These are phyloP conservation scores for Candida cerambycidarum DNA, from an alignment of 805 yeast species.

Conservation along the genomic window DNA sequence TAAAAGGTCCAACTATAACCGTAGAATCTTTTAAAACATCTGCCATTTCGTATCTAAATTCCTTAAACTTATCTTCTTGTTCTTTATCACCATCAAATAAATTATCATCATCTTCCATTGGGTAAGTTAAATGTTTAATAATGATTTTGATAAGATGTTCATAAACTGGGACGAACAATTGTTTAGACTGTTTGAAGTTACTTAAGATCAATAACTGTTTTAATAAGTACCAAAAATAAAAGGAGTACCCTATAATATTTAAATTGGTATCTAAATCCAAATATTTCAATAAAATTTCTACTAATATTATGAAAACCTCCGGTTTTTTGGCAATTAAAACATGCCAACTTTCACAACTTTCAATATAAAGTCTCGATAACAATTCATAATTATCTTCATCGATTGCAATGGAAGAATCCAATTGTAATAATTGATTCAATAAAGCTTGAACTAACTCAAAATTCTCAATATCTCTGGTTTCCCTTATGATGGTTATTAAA, in stretches of 20 bases:
- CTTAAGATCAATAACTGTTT: conserved; percentile 68
- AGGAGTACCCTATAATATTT: conserved; percentile 86
- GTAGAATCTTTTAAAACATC: conserved; percentile 97
- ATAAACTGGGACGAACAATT: conserved; percentile 54
- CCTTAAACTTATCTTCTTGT: conserved; percentile 88
- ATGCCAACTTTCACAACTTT: conserved; percentile 97
- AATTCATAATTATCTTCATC: conserved; percentile 71
- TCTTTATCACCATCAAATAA: conserved; percentile 69
- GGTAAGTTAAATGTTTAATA: conserved; percentile 73
- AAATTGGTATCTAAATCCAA: conserved; percentile 77
- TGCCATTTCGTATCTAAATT: conserved; percentile 95
- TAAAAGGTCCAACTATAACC: conserved; percentile 76
- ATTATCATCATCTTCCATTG: conserved; percentile 33
- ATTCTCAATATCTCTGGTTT: conserved; percentile 75
- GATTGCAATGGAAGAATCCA: conserved; percentile 53
- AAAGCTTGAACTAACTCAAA: conserved; percentile 61
- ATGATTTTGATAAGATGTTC: conserved; percentile 58
- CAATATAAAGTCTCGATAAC: conserved; percentile 75
- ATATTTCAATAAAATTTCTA: conserved; percentile 68
- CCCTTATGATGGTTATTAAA: conserved; percentile 74
- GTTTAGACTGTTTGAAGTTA: conserved; percentile 53
- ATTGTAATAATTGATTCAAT: conserved; percentile 63
- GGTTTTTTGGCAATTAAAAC: conserved; percentile 77
- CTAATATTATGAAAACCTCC: conserved; percentile 56
- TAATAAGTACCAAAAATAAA: conserved; percentile 86